Evolutionary conservation across 257 asterid species (phyloP).

Genomic region (Dorcoceras hygrometricum): DNA sequence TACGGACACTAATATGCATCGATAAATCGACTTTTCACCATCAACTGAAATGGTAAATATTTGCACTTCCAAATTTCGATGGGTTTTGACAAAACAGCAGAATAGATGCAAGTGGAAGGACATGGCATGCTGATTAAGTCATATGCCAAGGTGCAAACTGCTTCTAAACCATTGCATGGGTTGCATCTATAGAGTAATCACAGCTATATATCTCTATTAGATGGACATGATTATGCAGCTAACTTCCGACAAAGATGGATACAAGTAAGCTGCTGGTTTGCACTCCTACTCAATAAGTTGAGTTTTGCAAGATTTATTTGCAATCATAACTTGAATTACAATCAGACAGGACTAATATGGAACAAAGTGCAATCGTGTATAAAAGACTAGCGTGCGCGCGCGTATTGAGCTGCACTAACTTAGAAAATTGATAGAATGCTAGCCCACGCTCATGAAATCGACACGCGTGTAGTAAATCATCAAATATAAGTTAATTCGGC

Average conservation of each 20-base stretch:
- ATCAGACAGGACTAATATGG: background rate
- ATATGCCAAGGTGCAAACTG: background rate
- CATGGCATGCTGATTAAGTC: slow-evolving; percentile 10
- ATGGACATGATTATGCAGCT: too few relatives aligned
- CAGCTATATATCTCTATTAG: slow-evolving; percentile 1
- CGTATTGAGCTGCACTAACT: too few relatives aligned
- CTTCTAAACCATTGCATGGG: background rate
- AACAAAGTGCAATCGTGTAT: background rate
- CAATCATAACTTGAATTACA: background rate
- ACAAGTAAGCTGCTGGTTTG: slow-evolving; percentile 5
- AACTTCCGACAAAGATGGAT: background rate
- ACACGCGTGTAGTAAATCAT: too few relatives aligned
- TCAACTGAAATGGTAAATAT: slow-evolving; percentile 9
- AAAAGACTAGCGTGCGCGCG: too few relatives aligned
- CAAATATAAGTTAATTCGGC: background rate
- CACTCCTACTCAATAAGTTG: slow-evolving; percentile 2
- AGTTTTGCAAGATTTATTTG: background rate
- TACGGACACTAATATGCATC: slow-evolving; percentile 2
- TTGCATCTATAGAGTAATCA: background rate
- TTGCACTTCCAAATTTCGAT: background rate
- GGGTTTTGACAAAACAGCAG: background rate
- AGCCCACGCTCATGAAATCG: too few relatives aligned
- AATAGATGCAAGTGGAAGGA: slow-evolving; percentile 9
- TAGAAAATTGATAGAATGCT: too few relatives aligned
- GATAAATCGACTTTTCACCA: too few relatives aligned